These are phyloP conservation scores for Trypanosomatidae sp. DNA, from an alignment of 208 protist genomes.

Conservation along the genomic window DNA sequence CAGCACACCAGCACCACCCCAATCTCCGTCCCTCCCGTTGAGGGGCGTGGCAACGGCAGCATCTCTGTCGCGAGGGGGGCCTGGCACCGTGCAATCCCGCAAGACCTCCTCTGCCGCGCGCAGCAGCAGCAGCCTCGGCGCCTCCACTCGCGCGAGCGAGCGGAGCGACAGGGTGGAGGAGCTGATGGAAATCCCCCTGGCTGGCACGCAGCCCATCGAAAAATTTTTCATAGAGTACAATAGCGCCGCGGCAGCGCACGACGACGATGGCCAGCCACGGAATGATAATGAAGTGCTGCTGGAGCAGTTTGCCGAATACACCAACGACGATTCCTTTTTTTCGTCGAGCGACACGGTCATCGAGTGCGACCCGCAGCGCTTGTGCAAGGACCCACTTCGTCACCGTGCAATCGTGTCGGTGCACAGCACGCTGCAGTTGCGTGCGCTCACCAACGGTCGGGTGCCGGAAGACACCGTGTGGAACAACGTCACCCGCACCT, in stretches of 20 bases:
- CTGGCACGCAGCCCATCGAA: conserved; percentile 59
- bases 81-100: conserved; percentile 4
- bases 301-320: conserved; percentile 88
- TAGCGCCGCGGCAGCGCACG: conserved; percentile 26
- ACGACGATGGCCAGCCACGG: conserved; percentile 42
- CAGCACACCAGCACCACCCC: conserved; percentile 7
- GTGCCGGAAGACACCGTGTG: conserved; percentile 56
- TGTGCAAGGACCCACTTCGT: conserved; percentile 50
- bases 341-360: conserved; percentile 70
- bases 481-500: conserved; percentile 35
- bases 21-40: not conserved
- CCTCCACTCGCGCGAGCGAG: conserved; percentile 20
- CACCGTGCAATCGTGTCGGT: conserved; percentile 50
- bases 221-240: conserved; percentile 82
- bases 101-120: conserved; percentile 13
- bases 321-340: conserved; percentile 92
- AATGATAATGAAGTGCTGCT: conserved; percentile 81
- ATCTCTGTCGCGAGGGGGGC: not conserved
- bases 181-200: conserved; percentile 62
- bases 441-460: conserved; percentile 50
- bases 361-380: conserved; percentile 54
- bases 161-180: conserved; percentile 46
- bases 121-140: conserved; percentile 26
- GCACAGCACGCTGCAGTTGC: conserved; percentile 68
- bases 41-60: not conserved